phyloP scores from a whole-genome alignment of 2,329 filamentous ascomycete genomes.

The Fusarium scirpi region DNA sequence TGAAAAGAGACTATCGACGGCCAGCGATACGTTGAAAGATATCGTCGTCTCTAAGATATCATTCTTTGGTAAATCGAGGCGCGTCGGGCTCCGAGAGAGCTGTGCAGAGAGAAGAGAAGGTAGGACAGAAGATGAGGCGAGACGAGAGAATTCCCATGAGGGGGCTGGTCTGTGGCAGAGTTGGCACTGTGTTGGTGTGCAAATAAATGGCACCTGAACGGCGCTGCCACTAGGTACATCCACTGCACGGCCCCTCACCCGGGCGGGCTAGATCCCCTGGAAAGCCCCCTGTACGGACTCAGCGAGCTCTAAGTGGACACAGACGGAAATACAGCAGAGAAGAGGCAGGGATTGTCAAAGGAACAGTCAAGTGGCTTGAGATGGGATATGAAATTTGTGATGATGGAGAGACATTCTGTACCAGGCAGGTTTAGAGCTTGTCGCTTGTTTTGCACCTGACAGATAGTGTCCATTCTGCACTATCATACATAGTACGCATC shows the following conservation, averaged over 20 bases:
- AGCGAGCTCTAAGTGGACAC: slow-evolving; percentile 36
- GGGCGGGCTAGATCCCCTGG: slow-evolving; percentile 26
- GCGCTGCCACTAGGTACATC: slow-evolving; percentile 24
- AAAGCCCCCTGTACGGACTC: slow-evolving; percentile 24
- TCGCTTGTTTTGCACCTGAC: slow-evolving; percentile 13
- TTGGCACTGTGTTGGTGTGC: slow-evolving; percentile 42
- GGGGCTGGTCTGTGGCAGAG: slow-evolving; percentile 39
- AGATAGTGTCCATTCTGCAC: not conserved
- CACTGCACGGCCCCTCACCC: slow-evolving; percentile 26
- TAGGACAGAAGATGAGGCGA: slow-evolving; percentile 31
- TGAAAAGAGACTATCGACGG: slow-evolving; percentile 10
- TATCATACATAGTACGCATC: not conserved
- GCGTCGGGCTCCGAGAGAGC: slow-evolving; percentile 39
- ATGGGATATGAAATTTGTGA: slow-evolving; percentile 34
- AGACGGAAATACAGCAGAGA: slow-evolving; percentile 30
- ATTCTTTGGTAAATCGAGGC: slow-evolving; percentile 39
- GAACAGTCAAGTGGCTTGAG: slow-evolving; percentile 31
- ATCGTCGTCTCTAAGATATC: slow-evolving; percentile 35
- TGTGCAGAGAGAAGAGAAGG: slow-evolving; percentile 35
- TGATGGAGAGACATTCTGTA: slow-evolving; percentile 41
- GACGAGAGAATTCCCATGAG: slow-evolving; percentile 40
- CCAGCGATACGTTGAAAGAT: slow-evolving; percentile 28
- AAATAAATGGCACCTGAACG: slow-evolving; percentile 29
- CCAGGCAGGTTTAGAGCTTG: slow-evolving; percentile 36
- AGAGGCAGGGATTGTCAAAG: slow-evolving; percentile 20